A percentile compares a stretch with the other conserved stretches of the same genome.
phyloP scores from a whole-genome alignment of 257 asterid species.

The Fraxinus cuspidata region DNA sequence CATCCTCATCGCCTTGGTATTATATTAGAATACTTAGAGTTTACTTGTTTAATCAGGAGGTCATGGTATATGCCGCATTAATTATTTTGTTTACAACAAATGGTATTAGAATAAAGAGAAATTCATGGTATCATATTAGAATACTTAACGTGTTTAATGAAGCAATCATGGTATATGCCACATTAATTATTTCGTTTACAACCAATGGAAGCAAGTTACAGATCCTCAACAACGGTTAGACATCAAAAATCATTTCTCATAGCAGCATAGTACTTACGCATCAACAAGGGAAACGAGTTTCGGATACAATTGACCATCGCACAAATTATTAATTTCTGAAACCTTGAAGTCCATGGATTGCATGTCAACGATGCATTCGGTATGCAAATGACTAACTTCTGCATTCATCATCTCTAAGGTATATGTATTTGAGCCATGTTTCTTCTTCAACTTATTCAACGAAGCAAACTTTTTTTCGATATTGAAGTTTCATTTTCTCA shows the following conservation, averaged over 20 bases:
- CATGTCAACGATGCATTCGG: slow-evolving; percentile 97
- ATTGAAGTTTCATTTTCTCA: slow-evolving; percentile 89
- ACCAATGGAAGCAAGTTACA: background rate
- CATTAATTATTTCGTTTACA: background rate
- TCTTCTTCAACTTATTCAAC: slow-evolving; percentile 83
- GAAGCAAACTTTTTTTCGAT: slow-evolving; percentile 75
- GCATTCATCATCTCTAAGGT: slow-evolving; percentile 90
- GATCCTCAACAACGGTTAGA: slow-evolving; percentile 1
- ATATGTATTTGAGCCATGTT: slow-evolving; percentile 70
- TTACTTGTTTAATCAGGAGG: too few relatives aligned
- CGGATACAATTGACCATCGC: slow-evolving; percentile 87
- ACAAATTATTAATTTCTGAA: slow-evolving; percentile 80
- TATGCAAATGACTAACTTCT: slow-evolving; percentile 91
- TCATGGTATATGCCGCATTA: background rate
- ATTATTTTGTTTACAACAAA: background rate
- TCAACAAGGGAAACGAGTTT: slow-evolving; percentile 81
- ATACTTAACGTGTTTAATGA: background rate
- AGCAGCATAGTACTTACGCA: slow-evolving; percentile 55
- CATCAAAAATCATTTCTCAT: slow-evolving; percentile 15
- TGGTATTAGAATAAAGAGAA: background rate
- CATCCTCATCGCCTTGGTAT: slow-evolving; percentile 59
- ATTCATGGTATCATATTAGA: background rate
- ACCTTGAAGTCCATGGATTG: slow-evolving; percentile 99
- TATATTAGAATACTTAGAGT: too few relatives aligned
- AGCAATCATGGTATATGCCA: background rate